A percentile compares a stretch with the other conserved stretches of the same genome.
Evolutionary conservation across 2,329 filamentous ascomycete genomes (phyloP).

Genomic region (Cladosporium sp.): DNA sequence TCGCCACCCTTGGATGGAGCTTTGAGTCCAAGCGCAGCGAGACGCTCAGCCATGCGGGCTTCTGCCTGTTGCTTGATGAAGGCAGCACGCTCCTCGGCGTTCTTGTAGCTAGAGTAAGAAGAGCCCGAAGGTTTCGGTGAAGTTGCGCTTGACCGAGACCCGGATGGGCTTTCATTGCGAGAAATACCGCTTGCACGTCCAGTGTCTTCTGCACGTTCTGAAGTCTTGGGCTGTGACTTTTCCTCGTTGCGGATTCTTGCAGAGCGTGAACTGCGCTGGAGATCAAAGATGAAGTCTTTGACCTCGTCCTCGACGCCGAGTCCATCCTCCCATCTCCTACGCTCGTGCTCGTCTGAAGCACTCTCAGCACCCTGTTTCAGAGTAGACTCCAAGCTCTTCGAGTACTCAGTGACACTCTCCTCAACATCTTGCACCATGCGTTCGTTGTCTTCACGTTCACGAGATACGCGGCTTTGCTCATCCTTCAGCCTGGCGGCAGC

Average conservation of each 20-base stretch:
- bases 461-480: constrained; percentile 76
- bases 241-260: constrained; percentile 67
- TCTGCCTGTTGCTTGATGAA: constrained; percentile 98
- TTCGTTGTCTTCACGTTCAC: constrained; percentile 91
- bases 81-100: constrained; percentile 87
- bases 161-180: constrained; percentile 35
- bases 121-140: constrained; percentile 54
- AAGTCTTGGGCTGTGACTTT: constrained; percentile 27
- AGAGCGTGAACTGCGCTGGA: constrained; percentile 82
- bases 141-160: constrained; percentile 33
- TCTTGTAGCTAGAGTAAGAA: constrained; percentile 81
- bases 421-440: constrained; percentile 96
- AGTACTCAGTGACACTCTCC: constrained; percentile 89
- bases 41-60: constrained; percentile 91
- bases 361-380: constrained; percentile 79
- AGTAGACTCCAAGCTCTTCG: constrained; percentile 78
- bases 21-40: constrained; percentile 90
- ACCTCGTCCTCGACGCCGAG: constrained; percentile 96
- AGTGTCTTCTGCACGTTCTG: constrained; percentile 30
- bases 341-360: constrained; percentile 82
- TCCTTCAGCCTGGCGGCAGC: constrained; percentile 85
- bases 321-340: constrained; percentile 90
- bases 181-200: constrained; percentile 31
- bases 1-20: constrained; percentile 75
- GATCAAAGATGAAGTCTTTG: constrained; percentile 95